Evolutionary conservation across 2,329 filamentous ascomycete genomes (phyloP), one percentile per base, ranked within the genome.

Genomic region (Anthostomella pinea): DNA sequence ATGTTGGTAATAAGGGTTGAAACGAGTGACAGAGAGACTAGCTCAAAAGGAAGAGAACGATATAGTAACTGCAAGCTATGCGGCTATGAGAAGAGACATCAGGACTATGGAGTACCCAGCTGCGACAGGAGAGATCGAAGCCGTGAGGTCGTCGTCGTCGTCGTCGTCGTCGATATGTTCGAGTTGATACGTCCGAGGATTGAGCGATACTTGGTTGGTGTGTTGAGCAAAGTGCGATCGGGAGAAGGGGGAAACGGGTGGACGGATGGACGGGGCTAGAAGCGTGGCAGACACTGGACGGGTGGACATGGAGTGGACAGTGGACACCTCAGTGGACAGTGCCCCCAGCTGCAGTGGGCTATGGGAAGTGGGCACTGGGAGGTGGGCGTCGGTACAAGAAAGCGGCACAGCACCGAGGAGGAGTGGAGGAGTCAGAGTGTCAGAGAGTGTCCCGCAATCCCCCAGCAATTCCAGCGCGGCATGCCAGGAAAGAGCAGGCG

Each of bases 1-100:
- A 14, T 26, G 26, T 22, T 33, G 24, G 33, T 9, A 30, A 22
- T 23, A 31, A 40, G 36, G 26, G 45, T 45, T 48, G 48, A 60
- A 69, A 69, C 64, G 68, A 70, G 63, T 64, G 67, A 65, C 58
- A 54, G 48, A 56, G 67, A 70, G 67, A 64, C 68, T 69, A 69
- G 68, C 68, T 72, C 68, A 56, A 51, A 43, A 45, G 48, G 50
- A 48, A 47, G 50, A 42, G 52, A 48, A 49, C 47, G 48, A 25
- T 49, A 48, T 32, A 38, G 42, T 53, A 54, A 52, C 38, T 40
- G 48, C 48, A 43, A 47, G 45, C 38, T 51, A 52, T 18, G 47
- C 39, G 45, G 49, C 39, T 49, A 51, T 49, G 47, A 49, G 46
- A 50, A 51, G 49, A 43, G 46, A 48, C 48, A 52, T 57, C 33